Evolutionary conservation across 495 filamentous ascomycete genomes (phyloP), one percentile per base, ranked within the genome.

Genomic region (Viridothelium virens): DNA sequence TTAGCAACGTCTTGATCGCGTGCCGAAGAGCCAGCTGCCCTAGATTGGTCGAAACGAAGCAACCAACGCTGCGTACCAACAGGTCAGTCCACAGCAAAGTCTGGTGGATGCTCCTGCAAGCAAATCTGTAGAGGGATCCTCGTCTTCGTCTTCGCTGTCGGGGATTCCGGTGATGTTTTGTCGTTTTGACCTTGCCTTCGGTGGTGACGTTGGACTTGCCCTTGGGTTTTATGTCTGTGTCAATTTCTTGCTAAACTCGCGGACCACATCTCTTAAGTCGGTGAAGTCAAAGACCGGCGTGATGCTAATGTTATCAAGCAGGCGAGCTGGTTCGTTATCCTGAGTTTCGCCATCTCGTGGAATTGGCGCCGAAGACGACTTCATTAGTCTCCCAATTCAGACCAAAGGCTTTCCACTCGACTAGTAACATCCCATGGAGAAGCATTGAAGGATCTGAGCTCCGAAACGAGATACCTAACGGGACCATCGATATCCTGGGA

Each of bases 201-300:
- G 1, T 10, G 18, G 14, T 38, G 16, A 31, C 31, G 34, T 50
- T 67, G 48, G 25, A 2, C 38, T 1, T 61, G 11, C 48, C 1
- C 53, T 61, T 44, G 36, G 31, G 16, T 61, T 38, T 38, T 68
- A 31, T 9, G 53, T 34, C 31, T 59, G 53, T 0, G 53, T 64
- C 0, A 74, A 62, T 36, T 67, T 66, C 2, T 72, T 69, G 48
- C 56, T 68, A 68, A 84, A 47, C 71, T 84, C 82, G 2, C 50
- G 70, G 10, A 85, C 62, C 1, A 82, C 82, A 70, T 87, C 84
- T 76, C 71, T 77, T 25, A 86, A 64, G 2, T 84, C 84, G 65
- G 82, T 78, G 25, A 84, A 67, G 65, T 87, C 84, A 70, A 86
- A 86, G 4, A 86, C 80, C 1, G 80, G 68, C 59, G 83, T 79